Percentiles rank a stretch among this genome's conserved stretches.
These are phyloP conservation scores for Dillenia turbinata DNA, from an alignment of 164 flowering plant species.

Conservation along the genomic window DNA sequence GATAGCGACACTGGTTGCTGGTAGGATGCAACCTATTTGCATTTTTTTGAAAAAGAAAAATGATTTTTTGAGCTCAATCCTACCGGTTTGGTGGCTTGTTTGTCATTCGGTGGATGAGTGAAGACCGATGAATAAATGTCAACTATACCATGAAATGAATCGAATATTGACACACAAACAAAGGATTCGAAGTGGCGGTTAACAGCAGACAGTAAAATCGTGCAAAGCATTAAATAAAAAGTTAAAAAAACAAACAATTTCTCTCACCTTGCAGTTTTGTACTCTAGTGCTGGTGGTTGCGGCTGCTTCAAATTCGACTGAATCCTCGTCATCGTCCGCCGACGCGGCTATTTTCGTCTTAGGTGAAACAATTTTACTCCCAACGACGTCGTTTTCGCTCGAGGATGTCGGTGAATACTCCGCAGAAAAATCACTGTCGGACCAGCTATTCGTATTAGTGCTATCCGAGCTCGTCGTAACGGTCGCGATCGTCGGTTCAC, in stretches of 20 bases:
- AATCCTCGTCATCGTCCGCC: slow-evolving; percentile 27
- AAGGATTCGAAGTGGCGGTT: no score
- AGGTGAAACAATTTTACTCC: slow-evolving; percentile 14
- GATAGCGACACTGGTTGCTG: no score
- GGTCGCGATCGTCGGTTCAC: slow-evolving; percentile 1
- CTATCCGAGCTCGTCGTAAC: slow-evolving; percentile 7
- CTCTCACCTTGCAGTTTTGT: slow-evolving; percentile 8
- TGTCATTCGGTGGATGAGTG: no score
- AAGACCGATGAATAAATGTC: no score
- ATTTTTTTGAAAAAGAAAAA: no score
- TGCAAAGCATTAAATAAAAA: no score
- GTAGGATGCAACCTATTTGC: no score
- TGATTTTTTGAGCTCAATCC: no score
- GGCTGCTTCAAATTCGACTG: slow-evolving; percentile 1
- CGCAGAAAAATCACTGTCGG: slow-evolving; percentile 34
- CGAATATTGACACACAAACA: no score
- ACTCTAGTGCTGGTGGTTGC: slow-evolving; percentile 18
- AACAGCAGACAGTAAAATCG: no score
- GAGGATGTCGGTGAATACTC: slow-evolving; percentile 24
- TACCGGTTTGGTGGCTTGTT: no score
- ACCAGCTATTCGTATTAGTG: slow-evolving; percentile 33
- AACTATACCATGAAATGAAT: no score
- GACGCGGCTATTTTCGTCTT: slow-evolving; percentile 11
- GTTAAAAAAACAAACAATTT: slow-evolving; percentile 11
- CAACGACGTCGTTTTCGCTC: slow-evolving; percentile 26